Conservation (phyloP, 1,139 yeast species). For the Scheffersomyces quercinus region DNA sequence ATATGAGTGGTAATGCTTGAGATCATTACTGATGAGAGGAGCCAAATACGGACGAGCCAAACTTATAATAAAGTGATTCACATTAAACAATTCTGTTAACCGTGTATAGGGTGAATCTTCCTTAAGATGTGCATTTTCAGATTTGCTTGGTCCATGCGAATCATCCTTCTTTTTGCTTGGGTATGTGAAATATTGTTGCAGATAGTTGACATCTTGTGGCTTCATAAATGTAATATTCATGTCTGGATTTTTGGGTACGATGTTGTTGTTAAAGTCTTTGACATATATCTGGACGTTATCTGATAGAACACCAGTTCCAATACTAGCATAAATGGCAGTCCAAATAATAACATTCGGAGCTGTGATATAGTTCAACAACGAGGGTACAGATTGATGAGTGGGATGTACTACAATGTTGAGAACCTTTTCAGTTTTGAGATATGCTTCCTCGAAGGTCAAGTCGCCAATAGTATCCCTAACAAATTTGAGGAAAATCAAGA, state of each 20-base stretch:
- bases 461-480: conserved; percentile 79
- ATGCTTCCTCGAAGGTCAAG: conserved; percentile 91
- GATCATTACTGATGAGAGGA: conserved; percentile 80
- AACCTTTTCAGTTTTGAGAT: conserved; percentile 77
- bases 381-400: conserved; percentile 68
- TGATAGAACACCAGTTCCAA: conserved; percentile 66
- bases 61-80: conserved; percentile 86
- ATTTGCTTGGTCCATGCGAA: conserved; percentile 6
- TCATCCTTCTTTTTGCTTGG: conserved; percentile 14
- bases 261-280: conserved; percentile 63
- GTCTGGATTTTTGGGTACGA: conserved; percentile 44
- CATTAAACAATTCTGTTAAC: conserved; percentile 88
- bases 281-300: conserved; percentile 65
- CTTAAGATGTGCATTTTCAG: conserved; percentile 22
- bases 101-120: conserved; percentile 75
- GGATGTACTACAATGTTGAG: conserved; percentile 90
- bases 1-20: conserved; percentile 57
- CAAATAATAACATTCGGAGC: conserved; percentile 92
- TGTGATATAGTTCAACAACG: conserved; percentile 82
- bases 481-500: conserved; percentile 73
- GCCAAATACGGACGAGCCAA: conserved; percentile 92
- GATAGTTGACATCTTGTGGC: conserved; percentile 50
- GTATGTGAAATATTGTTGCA: conserved; percentile 38
- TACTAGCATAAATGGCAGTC: conserved; percentile 78
- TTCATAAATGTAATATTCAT: conserved; percentile 38